Base-by-base conservation (phyloP, 441 rosid species). In the Eutrema salsugineum region DNA sequence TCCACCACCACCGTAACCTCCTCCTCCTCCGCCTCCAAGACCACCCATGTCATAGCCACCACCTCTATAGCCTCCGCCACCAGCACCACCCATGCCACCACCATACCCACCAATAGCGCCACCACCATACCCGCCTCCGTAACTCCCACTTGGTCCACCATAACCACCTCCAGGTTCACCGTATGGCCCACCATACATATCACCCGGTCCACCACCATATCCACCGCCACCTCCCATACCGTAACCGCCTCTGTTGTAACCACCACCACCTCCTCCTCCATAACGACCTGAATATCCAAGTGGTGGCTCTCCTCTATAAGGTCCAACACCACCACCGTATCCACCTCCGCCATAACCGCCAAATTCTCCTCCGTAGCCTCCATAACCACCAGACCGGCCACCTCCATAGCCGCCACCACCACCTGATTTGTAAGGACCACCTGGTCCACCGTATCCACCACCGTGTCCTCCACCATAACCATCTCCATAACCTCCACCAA, bases 221-320 rank as follows among this genome's bases (percentile, higher is more conserved):
- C 91, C 93, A 4, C 87, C 85, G 0, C 66, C 84, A 50, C 83
- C 88, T 68, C 90, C 89, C 77, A 90, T 57, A 11, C 91, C 87
- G 28, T 91, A 91, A 16, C 97, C 93, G 11, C 97, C 93, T 73
- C 97, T 71, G 80, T 75, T 88, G 80, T 84, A 88, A 65, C 80
- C 76, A 15, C 71, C 58, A 0, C 75, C 69, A 20, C 86, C 83
- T 42, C 88, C 83, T 11, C 91, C 88, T 35, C 89, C 96, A 60
- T 88, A 94, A 39, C 97, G 96, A 58, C 97, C 82, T 8, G 99
- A 81, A 77, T 94, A 91, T 54, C 90, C 93, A 42, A 84, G 76
- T 11, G 97, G 79, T 7, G 91, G 88, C 11, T 91, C 96, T 76
- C 94, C 96, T 70, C 99, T 85, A 48, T 85, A 87, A 11, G 90